These are phyloP conservation scores for Abortiporus biennis DNA, from an alignment of 1,284 basidiomycete species.

Conservation along the genomic window DNA sequence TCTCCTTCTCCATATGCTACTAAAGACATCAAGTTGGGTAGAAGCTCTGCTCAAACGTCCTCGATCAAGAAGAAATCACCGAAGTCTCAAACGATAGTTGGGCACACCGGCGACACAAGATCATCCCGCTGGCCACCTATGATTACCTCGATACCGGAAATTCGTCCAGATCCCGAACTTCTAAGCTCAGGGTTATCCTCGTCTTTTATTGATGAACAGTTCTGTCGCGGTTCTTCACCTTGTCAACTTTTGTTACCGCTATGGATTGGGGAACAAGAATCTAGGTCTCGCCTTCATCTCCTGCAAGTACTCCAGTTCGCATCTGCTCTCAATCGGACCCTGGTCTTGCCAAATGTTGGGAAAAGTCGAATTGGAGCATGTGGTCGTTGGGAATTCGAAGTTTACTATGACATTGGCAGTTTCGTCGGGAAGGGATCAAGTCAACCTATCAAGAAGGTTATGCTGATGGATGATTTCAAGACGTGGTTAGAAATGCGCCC, in stretches of 20 bases:
- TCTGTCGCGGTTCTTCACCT: constrained; percentile 15
- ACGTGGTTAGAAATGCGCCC: constrained; percentile 27
- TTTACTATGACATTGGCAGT: constrained; percentile 37
- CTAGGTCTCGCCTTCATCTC: constrained; percentile 42
- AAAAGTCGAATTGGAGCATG: constrained; percentile 42
- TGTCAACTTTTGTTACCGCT: constrained; percentile 43
- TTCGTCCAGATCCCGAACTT: constrained; percentile 8
- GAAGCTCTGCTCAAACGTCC: no score
- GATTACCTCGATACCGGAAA: constrained; percentile 14
- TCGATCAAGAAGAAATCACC: no score
- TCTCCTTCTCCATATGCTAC: no score
- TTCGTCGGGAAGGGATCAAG: constrained; percentile 11
- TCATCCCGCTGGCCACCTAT: constrained; percentile 17
- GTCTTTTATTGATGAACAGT: constrained; percentile 15
- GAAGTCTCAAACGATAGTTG: no score
- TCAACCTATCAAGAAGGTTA: constrained; percentile 13
- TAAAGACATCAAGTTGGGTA: no score
- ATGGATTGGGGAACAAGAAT: constrained; percentile 42
- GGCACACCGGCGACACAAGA: no score
- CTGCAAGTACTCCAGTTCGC: constrained; percentile 37
- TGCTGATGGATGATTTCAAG: constrained; percentile 30
- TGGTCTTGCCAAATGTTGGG: constrained; percentile 48
- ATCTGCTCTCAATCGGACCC: constrained; percentile 35
- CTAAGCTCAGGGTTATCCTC: constrained; percentile 10
- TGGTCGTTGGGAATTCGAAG: constrained; percentile 33